These are phyloP conservation scores for Lactarius hengduanensis DNA, from an alignment of 768 basidiomycete genomes.

Conservation along the genomic window DNA sequence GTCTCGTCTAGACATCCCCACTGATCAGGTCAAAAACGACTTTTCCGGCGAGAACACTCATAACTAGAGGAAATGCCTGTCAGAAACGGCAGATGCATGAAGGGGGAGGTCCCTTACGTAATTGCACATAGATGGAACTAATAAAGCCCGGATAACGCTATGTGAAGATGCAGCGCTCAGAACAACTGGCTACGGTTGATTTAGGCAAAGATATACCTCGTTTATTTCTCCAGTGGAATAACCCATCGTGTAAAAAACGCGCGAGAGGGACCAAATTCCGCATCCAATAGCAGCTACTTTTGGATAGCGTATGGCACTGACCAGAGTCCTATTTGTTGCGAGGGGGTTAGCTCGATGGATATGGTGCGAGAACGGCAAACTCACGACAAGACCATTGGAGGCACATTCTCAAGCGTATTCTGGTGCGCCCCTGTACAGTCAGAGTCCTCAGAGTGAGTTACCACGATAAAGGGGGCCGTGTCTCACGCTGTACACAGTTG, in stretches of 20 bases:
- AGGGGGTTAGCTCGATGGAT: neutral
- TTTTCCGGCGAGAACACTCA: slow-evolving; percentile 7
- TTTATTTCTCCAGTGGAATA: slow-evolving; percentile 46
- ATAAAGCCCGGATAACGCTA: too few relatives aligned
- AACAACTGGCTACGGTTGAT: neutral
- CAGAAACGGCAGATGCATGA: neutral
- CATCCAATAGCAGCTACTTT: slow-evolving; percentile 42
- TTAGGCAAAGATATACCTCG: slow-evolving; percentile 35
- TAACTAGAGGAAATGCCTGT: slow-evolving; percentile 6
- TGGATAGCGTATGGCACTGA: slow-evolving; percentile 44
- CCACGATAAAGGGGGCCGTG: neutral
- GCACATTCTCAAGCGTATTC: slow-evolving; percentile 45
- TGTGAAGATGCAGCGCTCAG: neutral
- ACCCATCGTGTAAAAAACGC: slow-evolving; percentile 47
- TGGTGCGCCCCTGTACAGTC: slow-evolving; percentile 60
- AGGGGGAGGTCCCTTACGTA: neutral
- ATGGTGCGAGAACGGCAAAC: neutral
- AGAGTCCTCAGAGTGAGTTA: neutral
- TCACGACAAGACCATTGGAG: slow-evolving; percentile 31
- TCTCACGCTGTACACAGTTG: slow-evolving; percentile 71
- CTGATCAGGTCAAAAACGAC: slow-evolving; percentile 15
- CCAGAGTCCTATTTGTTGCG: slow-evolving; percentile 37
- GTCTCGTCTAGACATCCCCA: slow-evolving; percentile 10
- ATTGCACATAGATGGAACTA: neutral
- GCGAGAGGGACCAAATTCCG: slow-evolving; percentile 41